Evolutionary conservation across 1,139 yeast species (phyloP).

Genomic region (Saccharomyces hybrid): DNA sequence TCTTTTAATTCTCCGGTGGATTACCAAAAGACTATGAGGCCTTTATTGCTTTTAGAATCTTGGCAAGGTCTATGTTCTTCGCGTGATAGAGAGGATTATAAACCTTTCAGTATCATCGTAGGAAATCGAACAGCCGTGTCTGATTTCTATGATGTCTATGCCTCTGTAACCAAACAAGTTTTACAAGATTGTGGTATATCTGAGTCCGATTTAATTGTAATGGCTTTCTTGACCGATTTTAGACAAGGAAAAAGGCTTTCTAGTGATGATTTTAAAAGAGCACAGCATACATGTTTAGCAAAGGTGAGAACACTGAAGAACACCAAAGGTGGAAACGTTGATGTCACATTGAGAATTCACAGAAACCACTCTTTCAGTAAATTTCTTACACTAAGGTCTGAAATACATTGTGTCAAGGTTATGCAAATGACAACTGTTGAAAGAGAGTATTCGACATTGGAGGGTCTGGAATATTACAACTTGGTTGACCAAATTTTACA

Average conservation of each 20-base stretch:
- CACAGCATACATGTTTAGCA: constrained; percentile 52
- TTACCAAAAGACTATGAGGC: constrained; percentile 64
- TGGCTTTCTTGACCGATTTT: constrained; percentile 43
- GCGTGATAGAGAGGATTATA: constrained; percentile 53
- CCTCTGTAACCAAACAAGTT: constrained; percentile 53
- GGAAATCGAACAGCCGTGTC: constrained; percentile 82
- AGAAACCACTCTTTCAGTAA: constrained; percentile 36
- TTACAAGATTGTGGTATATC: constrained; percentile 48
- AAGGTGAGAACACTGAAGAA: constrained; percentile 66
- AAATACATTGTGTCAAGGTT: constrained; percentile 60
- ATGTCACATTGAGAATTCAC: constrained; percentile 63
- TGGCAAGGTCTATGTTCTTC: constrained; percentile 87
- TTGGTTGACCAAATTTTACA: constrained; percentile 53
- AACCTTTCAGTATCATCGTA: constrained; percentile 59
- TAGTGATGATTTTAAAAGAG: constrained; percentile 25
- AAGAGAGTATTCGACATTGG: constrained; percentile 80
- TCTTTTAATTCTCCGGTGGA: constrained; percentile 51
- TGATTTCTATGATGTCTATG: constrained; percentile 80
- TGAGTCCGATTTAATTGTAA: constrained; percentile 72
- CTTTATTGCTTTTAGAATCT: constrained; percentile 77
- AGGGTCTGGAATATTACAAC: constrained; percentile 76
- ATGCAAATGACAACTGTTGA: constrained; percentile 88
- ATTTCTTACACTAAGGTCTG: constrained; percentile 55
- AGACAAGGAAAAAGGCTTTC: constrained; percentile 17
- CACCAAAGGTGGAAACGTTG: constrained; percentile 57